phyloP scores from a whole-genome alignment of 331 rosid species.

The Erythrophleum ivorense region DNA sequence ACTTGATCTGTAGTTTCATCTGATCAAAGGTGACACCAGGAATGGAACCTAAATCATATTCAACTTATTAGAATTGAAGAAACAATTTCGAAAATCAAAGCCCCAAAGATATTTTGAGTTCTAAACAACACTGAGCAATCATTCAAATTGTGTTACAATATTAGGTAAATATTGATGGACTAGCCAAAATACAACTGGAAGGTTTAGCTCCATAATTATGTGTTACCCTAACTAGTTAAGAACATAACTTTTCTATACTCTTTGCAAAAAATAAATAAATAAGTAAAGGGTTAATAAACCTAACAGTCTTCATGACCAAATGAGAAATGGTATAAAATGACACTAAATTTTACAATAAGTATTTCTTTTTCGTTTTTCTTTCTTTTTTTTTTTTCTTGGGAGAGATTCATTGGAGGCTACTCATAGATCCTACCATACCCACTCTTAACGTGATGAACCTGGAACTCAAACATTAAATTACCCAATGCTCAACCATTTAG shows the following conservation, averaged over 20 bases:
- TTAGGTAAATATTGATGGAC: neutral
- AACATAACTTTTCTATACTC: neutral
- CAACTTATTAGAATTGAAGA: conserved; percentile 35
- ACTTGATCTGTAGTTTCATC: conserved; percentile 90
- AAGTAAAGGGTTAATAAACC: neutral
- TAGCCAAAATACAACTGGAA: neutral
- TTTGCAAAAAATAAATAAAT: neutral
- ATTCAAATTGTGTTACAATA: neutral
- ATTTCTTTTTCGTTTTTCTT: neutral
- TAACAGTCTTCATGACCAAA: neutral
- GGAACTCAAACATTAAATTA: neutral
- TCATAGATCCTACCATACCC: too few relatives aligned
- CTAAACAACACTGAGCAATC: conserved; percentile 10
- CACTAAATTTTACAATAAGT: neutral
- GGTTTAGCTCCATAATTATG: neutral
- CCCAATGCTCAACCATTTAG: neutral
- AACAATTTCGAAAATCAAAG: conserved; percentile 28
- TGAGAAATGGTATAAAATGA: neutral
- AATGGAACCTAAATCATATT: conserved; percentile 68
- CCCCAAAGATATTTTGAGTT: neutral
- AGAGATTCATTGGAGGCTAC: too few relatives aligned
- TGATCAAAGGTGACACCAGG: conserved; percentile 81
- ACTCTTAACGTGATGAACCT: too few relatives aligned
- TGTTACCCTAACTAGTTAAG: neutral
- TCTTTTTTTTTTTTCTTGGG: too few relatives aligned